Conservation (phyloP, 2,329 filamentous ascomycete genomes). For the Pseudopyricularia javanii region DNA sequence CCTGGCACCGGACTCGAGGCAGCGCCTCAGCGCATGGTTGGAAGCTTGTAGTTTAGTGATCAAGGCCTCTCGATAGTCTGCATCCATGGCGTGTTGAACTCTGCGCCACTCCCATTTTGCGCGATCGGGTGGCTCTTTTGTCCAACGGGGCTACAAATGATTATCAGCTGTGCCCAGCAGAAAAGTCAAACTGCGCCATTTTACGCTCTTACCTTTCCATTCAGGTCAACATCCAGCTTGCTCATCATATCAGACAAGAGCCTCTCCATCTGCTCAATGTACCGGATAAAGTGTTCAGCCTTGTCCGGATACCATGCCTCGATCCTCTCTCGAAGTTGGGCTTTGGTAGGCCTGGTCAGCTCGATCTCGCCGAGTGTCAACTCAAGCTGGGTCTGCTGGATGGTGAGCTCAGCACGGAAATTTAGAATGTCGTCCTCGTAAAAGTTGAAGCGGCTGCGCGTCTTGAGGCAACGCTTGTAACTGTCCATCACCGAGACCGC, state of each 20-base stretch:
- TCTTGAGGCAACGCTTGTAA: constrained; percentile 2
- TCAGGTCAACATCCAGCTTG: neutral
- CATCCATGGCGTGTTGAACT: neutral
- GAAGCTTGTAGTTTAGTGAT: neutral
- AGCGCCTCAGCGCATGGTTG: neutral
- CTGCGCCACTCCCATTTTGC: neutral
- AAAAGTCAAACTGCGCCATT: too few relatives aligned
- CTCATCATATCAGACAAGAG: neutral
- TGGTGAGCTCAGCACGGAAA: neutral
- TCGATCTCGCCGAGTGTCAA: neutral
- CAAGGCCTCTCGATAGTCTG: neutral
- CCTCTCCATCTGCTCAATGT: neutral
- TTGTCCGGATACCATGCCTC: neutral
- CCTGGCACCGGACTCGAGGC: neutral
- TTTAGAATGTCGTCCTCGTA: neutral
- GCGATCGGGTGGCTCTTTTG: neutral
- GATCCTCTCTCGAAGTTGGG: neutral
- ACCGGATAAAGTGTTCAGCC: neutral
- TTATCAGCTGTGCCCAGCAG: neutral
- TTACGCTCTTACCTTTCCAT: neutral
- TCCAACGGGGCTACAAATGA: neutral
- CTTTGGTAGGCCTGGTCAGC: neutral
- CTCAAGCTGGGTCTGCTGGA: neutral
- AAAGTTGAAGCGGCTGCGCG: neutral
- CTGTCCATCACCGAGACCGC: constrained; percentile 1